Conservation (phyloP, 1,139 yeast species). For the Diutina mesorugosa region DNA sequence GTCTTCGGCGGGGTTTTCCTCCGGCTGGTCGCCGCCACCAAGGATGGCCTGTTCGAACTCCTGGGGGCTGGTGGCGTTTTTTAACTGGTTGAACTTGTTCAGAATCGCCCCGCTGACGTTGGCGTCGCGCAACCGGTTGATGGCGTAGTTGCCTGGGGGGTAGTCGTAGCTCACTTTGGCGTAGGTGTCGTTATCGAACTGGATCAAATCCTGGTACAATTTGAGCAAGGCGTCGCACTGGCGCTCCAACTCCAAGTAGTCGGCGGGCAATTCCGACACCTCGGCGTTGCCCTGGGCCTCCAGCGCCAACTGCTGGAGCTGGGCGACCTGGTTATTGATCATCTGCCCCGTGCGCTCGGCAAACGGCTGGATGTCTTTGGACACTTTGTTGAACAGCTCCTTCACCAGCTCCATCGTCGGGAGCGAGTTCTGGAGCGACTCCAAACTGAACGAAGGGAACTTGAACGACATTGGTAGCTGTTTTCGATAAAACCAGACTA, state of each 20-base stretch:
- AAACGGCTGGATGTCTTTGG: conserved; percentile 22
- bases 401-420: conserved; percentile 29
- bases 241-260: conserved; percentile 53
- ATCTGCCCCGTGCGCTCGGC: conserved; percentile 27
- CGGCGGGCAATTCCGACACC: conserved; percentile 58
- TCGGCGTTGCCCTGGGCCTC: conserved; percentile 16
- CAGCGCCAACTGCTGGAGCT: conserved; percentile 29
- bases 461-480: conserved; percentile 35
- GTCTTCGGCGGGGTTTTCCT: conserved; percentile 8
- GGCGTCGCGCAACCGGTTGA: conserved; percentile 36
- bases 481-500: too few species aligned
- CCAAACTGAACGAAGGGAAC: conserved; percentile 34
- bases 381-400: conserved; percentile 11
- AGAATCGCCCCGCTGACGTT: conserved; percentile 48
- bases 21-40: conserved; percentile 10
- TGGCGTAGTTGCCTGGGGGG: conserved; percentile 50
- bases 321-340: conserved; percentile 26
- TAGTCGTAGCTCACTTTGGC: conserved; percentile 60
- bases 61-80: conserved; percentile 48
- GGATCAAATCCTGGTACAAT: conserved; percentile 46
- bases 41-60: conserved; percentile 44
- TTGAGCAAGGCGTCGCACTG: conserved; percentile 51
- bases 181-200: conserved; percentile 45
- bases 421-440: conserved; percentile 29
- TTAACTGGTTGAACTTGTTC: conserved; percentile 43